phyloP scores from a whole-genome alignment of 116 monocot species.

The Papilionanthe hybrid region DNA sequence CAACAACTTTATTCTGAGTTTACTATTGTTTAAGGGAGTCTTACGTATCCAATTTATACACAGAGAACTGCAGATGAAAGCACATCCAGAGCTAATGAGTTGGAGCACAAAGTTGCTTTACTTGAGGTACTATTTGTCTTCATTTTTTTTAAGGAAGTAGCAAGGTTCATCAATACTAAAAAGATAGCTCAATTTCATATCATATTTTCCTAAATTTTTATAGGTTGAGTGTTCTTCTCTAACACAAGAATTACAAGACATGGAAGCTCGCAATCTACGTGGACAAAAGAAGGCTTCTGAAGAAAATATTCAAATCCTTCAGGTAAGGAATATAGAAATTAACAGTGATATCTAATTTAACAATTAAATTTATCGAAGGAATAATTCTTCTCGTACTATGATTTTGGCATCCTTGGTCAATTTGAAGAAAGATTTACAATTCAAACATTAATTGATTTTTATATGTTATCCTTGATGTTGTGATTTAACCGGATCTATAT shows the following conservation, averaged over 20 bases:
- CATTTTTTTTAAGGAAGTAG: background rate
- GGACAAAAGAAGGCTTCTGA: constrained; percentile 83
- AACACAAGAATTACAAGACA: constrained; percentile 85
- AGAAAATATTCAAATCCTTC: constrained; percentile 86
- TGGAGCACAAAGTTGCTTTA: constrained; percentile 93
- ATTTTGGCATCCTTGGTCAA: background rate
- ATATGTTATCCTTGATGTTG: background rate
- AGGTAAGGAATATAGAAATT: constrained; percentile 48
- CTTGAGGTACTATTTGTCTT: constrained; percentile 60
- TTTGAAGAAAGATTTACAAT: background rate
- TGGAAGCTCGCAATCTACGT: constrained; percentile 76
- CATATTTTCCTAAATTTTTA: background rate
- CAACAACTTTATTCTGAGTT: background rate
- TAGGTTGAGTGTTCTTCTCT: constrained; percentile 87
- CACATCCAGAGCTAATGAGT: constrained; percentile 70
- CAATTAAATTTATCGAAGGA: background rate
- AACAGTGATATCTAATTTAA: background rate
- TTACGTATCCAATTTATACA: constrained; percentile 6
- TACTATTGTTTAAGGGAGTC: background rate
- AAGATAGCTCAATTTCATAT: background rate
- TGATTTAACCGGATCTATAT: background rate
- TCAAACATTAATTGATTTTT: background rate
- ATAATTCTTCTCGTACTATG: background rate
- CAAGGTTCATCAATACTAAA: background rate
- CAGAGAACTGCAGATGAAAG: constrained; percentile 90